Conservation (phyloP, 495 filamentous ascomycete species). For the Annulohypoxylon bovei region DNA sequence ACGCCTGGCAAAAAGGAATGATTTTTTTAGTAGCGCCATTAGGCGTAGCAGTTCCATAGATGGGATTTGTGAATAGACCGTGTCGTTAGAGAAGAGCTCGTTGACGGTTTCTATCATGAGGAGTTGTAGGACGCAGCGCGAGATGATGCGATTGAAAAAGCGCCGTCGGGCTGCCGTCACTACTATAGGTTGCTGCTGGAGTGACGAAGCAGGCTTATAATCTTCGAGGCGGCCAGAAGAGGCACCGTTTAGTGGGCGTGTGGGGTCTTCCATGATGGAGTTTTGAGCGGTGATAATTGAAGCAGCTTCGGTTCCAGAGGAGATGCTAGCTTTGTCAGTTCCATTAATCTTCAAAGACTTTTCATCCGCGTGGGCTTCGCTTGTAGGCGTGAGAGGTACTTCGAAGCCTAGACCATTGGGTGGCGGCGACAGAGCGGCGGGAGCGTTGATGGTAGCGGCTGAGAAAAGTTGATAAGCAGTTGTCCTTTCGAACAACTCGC, state of each 20-base stretch:
- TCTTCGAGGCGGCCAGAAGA: slow-evolving; percentile 76
- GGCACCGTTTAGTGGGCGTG: slow-evolving; percentile 44
- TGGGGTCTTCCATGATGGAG: slow-evolving; percentile 48
- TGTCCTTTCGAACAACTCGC: slow-evolving; percentile 92
- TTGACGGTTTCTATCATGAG: slow-evolving; percentile 99
- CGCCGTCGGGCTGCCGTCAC: slow-evolving; percentile 93
- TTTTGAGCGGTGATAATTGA: slow-evolving; percentile 18
- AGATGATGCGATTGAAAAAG: slow-evolving; percentile 99
- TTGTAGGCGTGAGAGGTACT: slow-evolving; percentile 52
- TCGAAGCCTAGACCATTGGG: slow-evolving; percentile 57
- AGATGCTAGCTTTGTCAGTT: slow-evolving; percentile 48
- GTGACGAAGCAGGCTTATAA: slow-evolving; percentile 76
- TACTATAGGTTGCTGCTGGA: slow-evolving; percentile 87
- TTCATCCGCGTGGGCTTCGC: slow-evolving; percentile 57
- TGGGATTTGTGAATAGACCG: slow-evolving; percentile 93
- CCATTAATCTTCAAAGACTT: slow-evolving; percentile 73
- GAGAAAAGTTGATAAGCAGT: slow-evolving; percentile 95
- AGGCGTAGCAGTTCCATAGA: slow-evolving; percentile 86
- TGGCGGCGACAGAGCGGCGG: slow-evolving; percentile 55
- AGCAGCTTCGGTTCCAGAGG: slow-evolving; percentile 40
- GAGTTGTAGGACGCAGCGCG: slow-evolving; percentile 95
- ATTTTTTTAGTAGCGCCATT: slow-evolving; percentile 93
- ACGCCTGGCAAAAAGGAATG: slow-evolving; percentile 91
- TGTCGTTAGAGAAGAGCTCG: slow-evolving; percentile 96
- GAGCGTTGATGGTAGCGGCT: slow-evolving; percentile 71